phyloP scores from a whole-genome alignment of 305 asterid species.

The Ajuga reptans region DNA sequence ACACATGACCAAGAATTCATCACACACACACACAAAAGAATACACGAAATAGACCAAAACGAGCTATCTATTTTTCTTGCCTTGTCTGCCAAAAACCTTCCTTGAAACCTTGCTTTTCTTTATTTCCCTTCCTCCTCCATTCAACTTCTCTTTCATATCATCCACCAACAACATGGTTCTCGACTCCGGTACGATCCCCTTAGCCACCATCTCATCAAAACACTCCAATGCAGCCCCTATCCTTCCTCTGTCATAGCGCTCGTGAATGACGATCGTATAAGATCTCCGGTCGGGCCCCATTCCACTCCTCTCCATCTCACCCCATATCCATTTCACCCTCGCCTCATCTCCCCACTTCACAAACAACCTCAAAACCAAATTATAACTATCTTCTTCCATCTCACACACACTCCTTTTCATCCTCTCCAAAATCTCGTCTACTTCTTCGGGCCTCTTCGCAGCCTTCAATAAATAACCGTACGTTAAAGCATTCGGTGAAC shows the following conservation, averaged over 20 bases:
- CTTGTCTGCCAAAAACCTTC: not conserved
- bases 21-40: not conserved
- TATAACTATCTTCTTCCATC: conserved; percentile 41
- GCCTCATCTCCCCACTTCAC: conserved; percentile 52
- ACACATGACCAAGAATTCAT: too few relatives aligned
- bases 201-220: conserved; percentile 48
- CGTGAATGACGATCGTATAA: conserved; percentile 58
- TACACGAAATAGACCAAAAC: not conserved
- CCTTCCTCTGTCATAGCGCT: conserved; percentile 42
- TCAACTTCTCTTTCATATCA: conserved; percentile 38
- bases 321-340: conserved; percentile 38
- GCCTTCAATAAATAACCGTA: conserved; percentile 42
- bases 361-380: conserved; percentile 60
- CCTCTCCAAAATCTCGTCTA: conserved; percentile 43
- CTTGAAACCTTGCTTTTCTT: not conserved
- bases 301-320: conserved; percentile 65
- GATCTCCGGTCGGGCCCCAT: conserved; percentile 64
- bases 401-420: conserved; percentile 47
- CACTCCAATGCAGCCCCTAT: conserved; percentile 37
- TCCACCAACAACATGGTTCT: conserved; percentile 54
- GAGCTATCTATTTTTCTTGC: conserved; percentile 15
- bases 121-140: not conserved
- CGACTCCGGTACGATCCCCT: conserved; percentile 55
- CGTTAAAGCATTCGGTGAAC: conserved; percentile 51
- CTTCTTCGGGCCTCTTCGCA: conserved; percentile 45